phyloP scores from a whole-genome alignment of 345 rosid species.

The Syzygium aromaticum region DNA sequence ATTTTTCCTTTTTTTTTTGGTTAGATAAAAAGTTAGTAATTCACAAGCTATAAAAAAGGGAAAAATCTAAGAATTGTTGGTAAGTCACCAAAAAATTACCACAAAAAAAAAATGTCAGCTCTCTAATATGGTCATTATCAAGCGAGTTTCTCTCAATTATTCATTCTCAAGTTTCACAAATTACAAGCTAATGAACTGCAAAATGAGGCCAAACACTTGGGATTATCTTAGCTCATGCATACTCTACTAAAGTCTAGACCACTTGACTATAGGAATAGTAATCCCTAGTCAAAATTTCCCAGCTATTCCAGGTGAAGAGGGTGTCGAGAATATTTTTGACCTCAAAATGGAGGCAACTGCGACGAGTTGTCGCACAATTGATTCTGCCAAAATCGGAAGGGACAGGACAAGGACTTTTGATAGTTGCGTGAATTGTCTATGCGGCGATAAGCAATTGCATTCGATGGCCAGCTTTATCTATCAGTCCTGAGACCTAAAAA shows the following conservation, averaged over 20 bases:
- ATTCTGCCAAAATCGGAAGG: not conserved
- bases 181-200: not conserved
- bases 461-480: not conserved
- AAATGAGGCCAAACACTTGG: not conserved
- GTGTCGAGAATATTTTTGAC: not conserved
- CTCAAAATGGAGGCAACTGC: not conserved
- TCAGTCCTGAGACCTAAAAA: not conserved
- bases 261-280: not conserved
- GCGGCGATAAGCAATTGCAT: constrained; percentile 9
- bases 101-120: no score
- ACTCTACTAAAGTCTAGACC: not conserved
- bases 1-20: no score
- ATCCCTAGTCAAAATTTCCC: not conserved
- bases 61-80: not conserved
- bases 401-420: not conserved
- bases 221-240: not conserved
- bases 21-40: no score
- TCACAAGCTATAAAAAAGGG: not conserved
- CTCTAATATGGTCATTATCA: no score
- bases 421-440: not conserved
- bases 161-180: not conserved
- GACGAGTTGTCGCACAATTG: not conserved
- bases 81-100: not conserved
- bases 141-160: not conserved
- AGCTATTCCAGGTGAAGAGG: not conserved